phyloP scores from a whole-genome alignment of 495 filamentous ascomycete species.

The Bathelium albidoporum region DNA sequence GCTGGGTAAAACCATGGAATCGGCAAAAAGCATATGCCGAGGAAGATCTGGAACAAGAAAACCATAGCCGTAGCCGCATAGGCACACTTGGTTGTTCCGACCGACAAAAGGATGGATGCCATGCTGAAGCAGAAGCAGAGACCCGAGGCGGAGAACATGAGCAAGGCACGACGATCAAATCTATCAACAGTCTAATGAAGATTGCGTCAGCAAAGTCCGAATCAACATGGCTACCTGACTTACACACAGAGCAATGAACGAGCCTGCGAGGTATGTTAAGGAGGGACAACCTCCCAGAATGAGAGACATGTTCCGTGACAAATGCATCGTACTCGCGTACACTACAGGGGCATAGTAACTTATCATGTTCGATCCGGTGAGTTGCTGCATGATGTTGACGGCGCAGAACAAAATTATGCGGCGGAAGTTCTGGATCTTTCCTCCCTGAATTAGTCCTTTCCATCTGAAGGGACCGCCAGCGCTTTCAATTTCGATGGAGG shows the following conservation, averaged over 20 bases:
- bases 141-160: background rate
- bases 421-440: slow-evolving; percentile 38
- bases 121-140: background rate
- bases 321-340: background rate
- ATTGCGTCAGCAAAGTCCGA: background rate
- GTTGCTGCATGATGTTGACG: background rate
- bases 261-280: background rate
- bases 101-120: background rate
- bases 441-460: slow-evolving; percentile 35
- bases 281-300: background rate
- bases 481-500: slow-evolving; percentile 28
- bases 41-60: slow-evolving; percentile 34
- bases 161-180: background rate
- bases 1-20: slow-evolving; percentile 28
- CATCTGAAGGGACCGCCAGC: slow-evolving; percentile 33
- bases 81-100: background rate
- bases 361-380: background rate
- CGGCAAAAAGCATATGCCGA: background rate
- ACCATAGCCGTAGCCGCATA: slow-evolving; percentile 30
- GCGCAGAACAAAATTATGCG: slow-evolving; percentile 21
- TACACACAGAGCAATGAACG: background rate
- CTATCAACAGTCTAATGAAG: background rate
- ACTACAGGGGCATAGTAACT: background rate
- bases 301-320: background rate
- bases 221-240: background rate